These are phyloP conservation scores for Citrus medica DNA, from an alignment of 345 rosid genomes.

Conservation along the genomic window DNA sequence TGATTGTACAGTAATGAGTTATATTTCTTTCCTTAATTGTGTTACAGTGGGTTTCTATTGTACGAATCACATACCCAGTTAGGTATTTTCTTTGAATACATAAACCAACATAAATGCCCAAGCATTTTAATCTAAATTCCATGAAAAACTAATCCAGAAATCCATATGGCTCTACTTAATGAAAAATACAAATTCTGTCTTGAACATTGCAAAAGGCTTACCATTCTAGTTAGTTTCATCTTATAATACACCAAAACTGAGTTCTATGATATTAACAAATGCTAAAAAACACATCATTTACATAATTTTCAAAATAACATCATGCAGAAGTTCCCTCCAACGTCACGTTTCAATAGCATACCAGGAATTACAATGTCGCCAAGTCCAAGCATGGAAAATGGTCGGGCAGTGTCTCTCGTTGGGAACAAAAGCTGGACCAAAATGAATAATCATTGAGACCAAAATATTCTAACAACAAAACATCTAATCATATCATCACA, in stretches of 20 bases:
- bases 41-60: neutral
- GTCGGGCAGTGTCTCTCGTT: conserved; percentile 66
- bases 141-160: neutral
- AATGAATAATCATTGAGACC: neutral
- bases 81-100: neutral
- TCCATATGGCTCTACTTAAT: neutral
- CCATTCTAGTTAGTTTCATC: neutral
- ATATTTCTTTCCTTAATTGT: neutral
- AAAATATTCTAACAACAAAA: neutral
- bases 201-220: neutral
- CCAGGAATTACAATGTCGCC: conserved; percentile 99
- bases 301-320: neutral
- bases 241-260: neutral
- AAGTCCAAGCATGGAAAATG: conserved; percentile 99
- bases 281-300: neutral
- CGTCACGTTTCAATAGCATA: conserved; percentile 24
- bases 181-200: neutral
- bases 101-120: neutral
- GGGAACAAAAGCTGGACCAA: conserved; percentile 85
- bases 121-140: neutral
- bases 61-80: neutral
- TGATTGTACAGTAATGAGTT: neutral
- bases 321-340: neutral
- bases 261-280: neutral
- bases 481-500: neutral